Conservation (phyloP, 202 grass and related monocot genomes). For the Digitaria exilis region DNA sequence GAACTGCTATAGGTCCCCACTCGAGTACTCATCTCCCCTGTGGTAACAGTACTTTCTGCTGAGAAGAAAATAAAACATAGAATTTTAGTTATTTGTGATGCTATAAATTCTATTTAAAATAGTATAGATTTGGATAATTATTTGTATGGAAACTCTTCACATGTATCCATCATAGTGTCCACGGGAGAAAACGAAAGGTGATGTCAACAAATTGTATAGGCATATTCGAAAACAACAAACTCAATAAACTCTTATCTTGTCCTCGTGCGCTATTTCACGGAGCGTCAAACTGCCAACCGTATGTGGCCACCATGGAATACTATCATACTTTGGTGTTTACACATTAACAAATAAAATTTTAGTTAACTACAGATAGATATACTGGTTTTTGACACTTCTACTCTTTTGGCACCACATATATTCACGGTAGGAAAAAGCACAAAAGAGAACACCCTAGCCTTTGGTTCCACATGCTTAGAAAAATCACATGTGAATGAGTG, state of each 20-base stretch:
- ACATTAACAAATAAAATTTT: no score
- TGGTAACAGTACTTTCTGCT: not conserved
- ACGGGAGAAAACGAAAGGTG: not conserved
- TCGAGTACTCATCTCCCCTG: not conserved
- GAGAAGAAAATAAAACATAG: not conserved
- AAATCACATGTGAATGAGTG: not conserved
- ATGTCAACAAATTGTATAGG: not conserved
- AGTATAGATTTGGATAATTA: not conserved
- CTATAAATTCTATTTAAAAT: not conserved
- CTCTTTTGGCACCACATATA: not conserved
- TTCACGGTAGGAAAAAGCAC: not conserved
- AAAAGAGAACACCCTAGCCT: not conserved
- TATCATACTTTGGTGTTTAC: no score
- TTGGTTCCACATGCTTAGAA: not conserved
- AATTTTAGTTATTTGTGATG: not conserved
- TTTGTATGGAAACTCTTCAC: not conserved
- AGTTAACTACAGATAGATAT: not conserved
- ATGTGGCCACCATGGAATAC: not conserved
- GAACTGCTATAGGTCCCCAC: constrained; percentile 34
- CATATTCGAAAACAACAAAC: not conserved
- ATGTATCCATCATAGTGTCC: not conserved
- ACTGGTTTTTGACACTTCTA: not conserved
- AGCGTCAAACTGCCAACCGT: not conserved
- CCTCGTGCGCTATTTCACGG: not conserved
- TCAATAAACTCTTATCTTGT: constrained; percentile 2